phyloP scores from a whole-genome alignment of 495 filamentous ascomycete genomes.

The Penicillium manginii region DNA sequence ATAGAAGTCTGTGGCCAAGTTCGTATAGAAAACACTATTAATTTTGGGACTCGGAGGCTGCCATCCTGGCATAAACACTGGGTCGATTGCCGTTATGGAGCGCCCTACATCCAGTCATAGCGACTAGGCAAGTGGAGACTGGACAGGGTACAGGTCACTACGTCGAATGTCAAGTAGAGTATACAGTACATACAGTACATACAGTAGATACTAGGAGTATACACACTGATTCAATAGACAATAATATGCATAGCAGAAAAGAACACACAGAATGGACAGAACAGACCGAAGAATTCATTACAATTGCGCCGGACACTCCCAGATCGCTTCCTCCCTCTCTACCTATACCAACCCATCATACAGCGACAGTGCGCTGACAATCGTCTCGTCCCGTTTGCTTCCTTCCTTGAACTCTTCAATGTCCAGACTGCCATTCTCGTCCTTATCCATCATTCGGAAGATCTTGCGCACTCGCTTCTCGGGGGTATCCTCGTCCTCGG shows the following conservation, averaged over 20 bases:
- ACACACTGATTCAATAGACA: no score
- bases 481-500: constrained; percentile 97
- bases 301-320: constrained; percentile 29
- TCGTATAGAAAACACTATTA: no score
- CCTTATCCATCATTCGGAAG: constrained; percentile 99
- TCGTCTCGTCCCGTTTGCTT: constrained; percentile 98
- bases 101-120: no score
- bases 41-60: no score
- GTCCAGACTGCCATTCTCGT: constrained; percentile 91
- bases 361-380: constrained; percentile 92
- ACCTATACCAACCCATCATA: constrained; percentile 90
- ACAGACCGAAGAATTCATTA: constrained; percentile 13
- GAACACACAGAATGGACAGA: no score
- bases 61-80: no score
- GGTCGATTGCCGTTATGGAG: no score
- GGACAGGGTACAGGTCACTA: no score
- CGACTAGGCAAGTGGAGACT: no score
- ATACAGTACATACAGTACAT: constrained; percentile 1
- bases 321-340: background rate
- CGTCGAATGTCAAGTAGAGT: no score
- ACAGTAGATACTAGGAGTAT: constrained; percentile 5
- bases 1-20: no score
- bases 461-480: constrained; percentile 98
- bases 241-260: constrained; percentile 11
- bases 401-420: constrained; percentile 99